Percentiles rank a stretch among this genome's conserved stretches.
These are phyloP conservation scores for Penicillium ochrochloron DNA, from an alignment of 495 filamentous ascomycete species.

Conservation along the genomic window DNA sequence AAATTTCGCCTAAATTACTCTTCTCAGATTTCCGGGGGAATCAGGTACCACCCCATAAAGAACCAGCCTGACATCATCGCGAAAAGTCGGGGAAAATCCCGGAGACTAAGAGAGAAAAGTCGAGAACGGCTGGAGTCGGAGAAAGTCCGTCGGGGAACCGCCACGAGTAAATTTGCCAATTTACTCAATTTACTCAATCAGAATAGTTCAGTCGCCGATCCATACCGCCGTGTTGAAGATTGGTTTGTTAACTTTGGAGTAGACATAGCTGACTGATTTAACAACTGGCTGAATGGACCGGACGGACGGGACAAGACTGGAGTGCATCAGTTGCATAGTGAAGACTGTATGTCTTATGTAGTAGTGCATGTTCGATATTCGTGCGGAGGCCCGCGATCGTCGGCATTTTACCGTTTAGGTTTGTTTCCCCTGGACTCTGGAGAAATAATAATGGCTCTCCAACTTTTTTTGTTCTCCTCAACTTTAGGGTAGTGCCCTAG, in stretches of 20 bases:
- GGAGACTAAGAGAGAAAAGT: conserved; percentile 2
- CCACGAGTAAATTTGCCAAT: not conserved
- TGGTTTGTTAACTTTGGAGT: not conserved
- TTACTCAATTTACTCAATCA: not conserved
- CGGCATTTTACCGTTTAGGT: not conserved
- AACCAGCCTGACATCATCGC: conserved; percentile 11
- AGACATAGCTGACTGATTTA: too few species aligned
- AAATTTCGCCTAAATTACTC: not conserved
- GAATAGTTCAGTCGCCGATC: not conserved
- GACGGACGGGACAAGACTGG: too few species aligned
- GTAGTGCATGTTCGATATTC: not conserved
- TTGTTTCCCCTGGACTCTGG: not conserved
- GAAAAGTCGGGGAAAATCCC: conserved; percentile 12
- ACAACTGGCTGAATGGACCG: too few species aligned
- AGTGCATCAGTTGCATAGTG: too few species aligned
- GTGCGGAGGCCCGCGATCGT: conserved; percentile 20
- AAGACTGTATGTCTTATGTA: too few species aligned
- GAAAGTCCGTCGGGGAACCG: conserved; percentile 17
- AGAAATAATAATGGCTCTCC: not conserved
- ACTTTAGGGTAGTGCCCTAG: not conserved
- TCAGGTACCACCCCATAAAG: not conserved
- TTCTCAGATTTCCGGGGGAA: not conserved
- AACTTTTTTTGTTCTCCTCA: not conserved
- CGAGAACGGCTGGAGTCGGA: conserved; percentile 26
- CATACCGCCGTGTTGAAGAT: not conserved